Base-by-base conservation (phyloP, 768 basidiomycete genomes). In the Mrakia frigida region DNA sequence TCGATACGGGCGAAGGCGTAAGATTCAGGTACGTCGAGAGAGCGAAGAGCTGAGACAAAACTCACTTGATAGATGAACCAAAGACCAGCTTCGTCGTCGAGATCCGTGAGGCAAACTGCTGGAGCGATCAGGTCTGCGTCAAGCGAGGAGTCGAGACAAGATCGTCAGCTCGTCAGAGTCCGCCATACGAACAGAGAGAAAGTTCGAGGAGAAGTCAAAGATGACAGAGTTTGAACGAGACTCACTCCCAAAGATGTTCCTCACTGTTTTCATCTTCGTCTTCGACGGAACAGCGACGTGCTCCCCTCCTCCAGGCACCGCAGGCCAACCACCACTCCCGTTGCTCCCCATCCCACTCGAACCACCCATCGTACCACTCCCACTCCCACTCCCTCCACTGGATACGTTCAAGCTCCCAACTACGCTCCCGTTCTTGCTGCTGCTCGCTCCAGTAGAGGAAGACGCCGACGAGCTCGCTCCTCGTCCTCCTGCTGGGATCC, bases 211-310 rank as follows among this genome's bases (percentile, higher is more conserved):
- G 52, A 37, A 9, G 33, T 33, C 9, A 18, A 71, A 21, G 25
- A 35, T 28, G 13, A 23, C 4, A 65, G 63, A 50, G 6, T 14
- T 43, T 28, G 31, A 37, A 7, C 6, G 59, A 16, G 59, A 77
- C 76, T 65, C 33, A 77, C 76, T 65, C 14, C 76, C 76, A 31
- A 73, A 73, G 52, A 77, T 53, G 52, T 77, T 77, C 18, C 76
- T 65, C 4, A 37, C 46, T 5, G 65, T 43, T 28, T 74, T 63
- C 37, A 37, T 60, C 11, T 61, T 21, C 33, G 13, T 68, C 73
- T 63, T 67, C 21, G 46, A 50, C 16, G 46, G 23, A 7, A 9
- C 39, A 13, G 21, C 43, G 41, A 16, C 63, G 37, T 16, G 25
- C n/a, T 46, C 39, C 41, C n/a, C n/a, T 46, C 61, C 39, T 35